Evolutionary conservation across 2,329 filamentous ascomycete species (phyloP), one percentile per base, ranked within the genome.

Genomic region (Trichoderma citrinoviride): DNA sequence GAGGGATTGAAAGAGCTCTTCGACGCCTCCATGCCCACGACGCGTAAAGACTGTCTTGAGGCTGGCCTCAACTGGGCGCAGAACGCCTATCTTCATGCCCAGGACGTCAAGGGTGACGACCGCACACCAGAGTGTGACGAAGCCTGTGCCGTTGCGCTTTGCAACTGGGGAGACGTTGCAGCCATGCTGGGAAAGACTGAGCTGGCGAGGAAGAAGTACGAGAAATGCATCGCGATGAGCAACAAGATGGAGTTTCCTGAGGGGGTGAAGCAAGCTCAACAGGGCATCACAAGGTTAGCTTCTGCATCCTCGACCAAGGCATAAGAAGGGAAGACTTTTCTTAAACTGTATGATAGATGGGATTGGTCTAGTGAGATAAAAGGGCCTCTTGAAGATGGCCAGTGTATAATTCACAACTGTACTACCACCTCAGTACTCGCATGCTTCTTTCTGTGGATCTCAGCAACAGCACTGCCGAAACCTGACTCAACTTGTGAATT

Each of bases 91-190:
- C 81, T 83, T 23, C 85, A 92, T 64, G 87, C 89, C 1, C 81
- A 81, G 7, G 83, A 85, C 29, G 88, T 96, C 47, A 77, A 83
- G 63, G 85, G 88, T 4, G 85, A 90, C 0, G 80, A 86, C 3
- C 82, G 91, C 46, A 91, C 87, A 2, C 83, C 88, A 56, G 92
- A 96, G 73, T 97, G 94, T 73, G 92, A 96, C 74, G 77, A 90
- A 64, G 91, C 90, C 1, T 97, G 93, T 72, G 90, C 90, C 2
- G 90, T 90, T 6, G 90, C 93, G 7, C 87, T 91, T n/a, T 90
- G 92, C 76, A 96, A 96, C 73, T 84, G 97, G 61, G 94, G 88
- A 25, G 91, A 96, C 71, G 89, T 97, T 70, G 89, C 91, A 0
- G 87, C 90, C 69, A 88, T 95, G 84, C 78, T 88, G 66, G 89